Percentiles rank a stretch among this genome's conserved stretches.
Conservation (phyloP, 768 basidiomycete species). For the Tylopilus rubrobrunneus region DNA sequence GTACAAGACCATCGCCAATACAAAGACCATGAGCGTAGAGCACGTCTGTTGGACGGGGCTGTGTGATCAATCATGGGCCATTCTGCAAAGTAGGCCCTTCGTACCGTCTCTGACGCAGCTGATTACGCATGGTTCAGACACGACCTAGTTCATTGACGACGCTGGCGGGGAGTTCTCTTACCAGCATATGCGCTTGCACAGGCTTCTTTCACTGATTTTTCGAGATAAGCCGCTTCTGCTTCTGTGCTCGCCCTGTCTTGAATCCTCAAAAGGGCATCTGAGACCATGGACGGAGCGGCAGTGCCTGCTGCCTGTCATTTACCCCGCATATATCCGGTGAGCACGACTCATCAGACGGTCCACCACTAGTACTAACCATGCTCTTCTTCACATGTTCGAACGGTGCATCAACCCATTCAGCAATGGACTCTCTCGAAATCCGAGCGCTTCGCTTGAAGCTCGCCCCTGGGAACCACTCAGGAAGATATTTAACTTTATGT, state of each 20-base stretch:
- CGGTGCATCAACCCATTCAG: constrained; percentile 17
- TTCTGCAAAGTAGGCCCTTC: constrained; percentile 1
- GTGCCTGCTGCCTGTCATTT: constrained; percentile 19
- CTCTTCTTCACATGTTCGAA: constrained; percentile 22
- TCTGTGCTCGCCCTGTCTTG: constrained; percentile 1
- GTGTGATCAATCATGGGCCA: constrained; percentile 7
- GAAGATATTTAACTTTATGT: constrained; percentile 19
- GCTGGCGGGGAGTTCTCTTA: background rate
- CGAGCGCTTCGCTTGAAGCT: constrained; percentile 17
- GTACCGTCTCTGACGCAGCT: constrained; percentile 24
- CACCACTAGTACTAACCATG: constrained; percentile 18
- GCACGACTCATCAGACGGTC: background rate
- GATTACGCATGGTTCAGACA: constrained; percentile 3
- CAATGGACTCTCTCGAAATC: constrained; percentile 3
- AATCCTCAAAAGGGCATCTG: constrained; percentile 15
- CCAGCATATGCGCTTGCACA: constrained; percentile 20
- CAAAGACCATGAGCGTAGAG: constrained; percentile 18
- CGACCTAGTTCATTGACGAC: constrained; percentile 2
- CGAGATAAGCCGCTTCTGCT: constrained; percentile 10
- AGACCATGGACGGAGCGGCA: constrained; percentile 24
- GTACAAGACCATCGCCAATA: constrained; percentile 25
- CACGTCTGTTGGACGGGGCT: constrained; percentile 12
- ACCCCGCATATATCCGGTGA: background rate
- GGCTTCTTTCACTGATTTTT: constrained; percentile 22
- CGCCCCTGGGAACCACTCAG: constrained; percentile 24